phyloP scores from a whole-genome alignment of 2,329 filamentous ascomycete species.

The Phyllosticta ampelicida region DNA sequence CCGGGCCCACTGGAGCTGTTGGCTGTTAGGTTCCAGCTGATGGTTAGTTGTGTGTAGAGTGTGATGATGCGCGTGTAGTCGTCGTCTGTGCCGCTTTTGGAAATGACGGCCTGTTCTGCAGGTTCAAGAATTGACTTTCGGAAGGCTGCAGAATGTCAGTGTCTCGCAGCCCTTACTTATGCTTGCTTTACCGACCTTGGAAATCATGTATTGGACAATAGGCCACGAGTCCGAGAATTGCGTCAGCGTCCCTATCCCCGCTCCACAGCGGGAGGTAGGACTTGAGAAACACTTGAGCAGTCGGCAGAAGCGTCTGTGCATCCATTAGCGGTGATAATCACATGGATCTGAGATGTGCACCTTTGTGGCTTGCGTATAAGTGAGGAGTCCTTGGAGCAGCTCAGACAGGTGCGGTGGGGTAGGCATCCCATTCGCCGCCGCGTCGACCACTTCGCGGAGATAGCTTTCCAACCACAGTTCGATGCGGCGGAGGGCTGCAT shows the following conservation, averaged over 20 bases:
- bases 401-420: conserved; percentile 19
- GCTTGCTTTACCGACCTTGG: conserved; percentile 34
- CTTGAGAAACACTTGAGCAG: conserved; percentile 23
- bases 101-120: conserved; percentile 32
- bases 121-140: conserved; percentile 27
- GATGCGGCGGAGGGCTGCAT: conserved; percentile 20
- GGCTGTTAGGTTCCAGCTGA: conserved; percentile 21
- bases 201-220: conserved; percentile 40
- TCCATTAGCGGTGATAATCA: background rate
- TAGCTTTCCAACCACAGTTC: conserved; percentile 21
- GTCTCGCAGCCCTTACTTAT: background rate
- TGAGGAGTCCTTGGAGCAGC: conserved; percentile 23
- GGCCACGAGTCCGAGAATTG: conserved; percentile 46
- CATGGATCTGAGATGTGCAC: conserved; percentile 15
- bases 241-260: conserved; percentile 20
- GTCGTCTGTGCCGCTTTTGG: conserved; percentile 20
- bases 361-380: conserved; percentile 26
- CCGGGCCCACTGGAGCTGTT: conserved; percentile 27
- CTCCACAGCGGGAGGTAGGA: conserved; percentile 29
- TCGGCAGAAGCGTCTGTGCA: conserved; percentile 21
- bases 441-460: conserved; percentile 3
- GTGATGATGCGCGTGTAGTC: conserved; percentile 51
- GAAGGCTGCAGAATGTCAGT: conserved; percentile 19
- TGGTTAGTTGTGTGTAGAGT: conserved; percentile 58
- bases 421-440: conserved; percentile 11